Evolutionary conservation across 2,329 filamentous ascomycete genomes (phyloP).

Genomic region (Beauveria brongniartii): DNA sequence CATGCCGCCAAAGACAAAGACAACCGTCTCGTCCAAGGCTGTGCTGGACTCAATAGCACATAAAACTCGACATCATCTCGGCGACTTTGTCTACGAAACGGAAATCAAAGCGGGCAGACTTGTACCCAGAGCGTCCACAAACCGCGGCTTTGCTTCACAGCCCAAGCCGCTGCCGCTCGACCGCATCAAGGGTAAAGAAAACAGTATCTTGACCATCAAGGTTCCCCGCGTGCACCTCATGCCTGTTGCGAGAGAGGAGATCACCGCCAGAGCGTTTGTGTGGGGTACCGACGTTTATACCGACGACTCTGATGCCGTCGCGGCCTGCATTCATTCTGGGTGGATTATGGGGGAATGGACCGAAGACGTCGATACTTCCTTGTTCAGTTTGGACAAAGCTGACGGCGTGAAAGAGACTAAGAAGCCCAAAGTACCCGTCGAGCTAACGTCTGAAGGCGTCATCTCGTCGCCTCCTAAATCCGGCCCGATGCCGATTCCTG

Average conservation of each 20-base stretch:
- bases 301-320: conserved; percentile 89
- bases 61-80: conserved; percentile 70
- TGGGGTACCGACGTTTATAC: conserved; percentile 96
- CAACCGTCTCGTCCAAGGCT: conserved; percentile 58
- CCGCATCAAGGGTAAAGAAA: conserved; percentile 63
- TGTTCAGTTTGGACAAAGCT: conserved; percentile 49
- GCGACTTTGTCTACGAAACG: conserved; percentile 74
- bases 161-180: conserved; percentile 72
- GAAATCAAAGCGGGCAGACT: conserved; percentile 48
- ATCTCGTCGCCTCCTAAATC: conserved; percentile 47
- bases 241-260: conserved; percentile 65
- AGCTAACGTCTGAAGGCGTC: conserved; percentile 32
- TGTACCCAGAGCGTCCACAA: conserved; percentile 30
- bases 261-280: conserved; percentile 69
- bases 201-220: conserved; percentile 84
- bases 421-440: conserved; percentile 22
- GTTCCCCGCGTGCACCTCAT: conserved; percentile 73
- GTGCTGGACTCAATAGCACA: conserved; percentile 65
- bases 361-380: conserved; percentile 61
- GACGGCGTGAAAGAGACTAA: conserved; percentile 25
- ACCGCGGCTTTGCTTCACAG: conserved; percentile 41
- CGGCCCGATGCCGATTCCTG: conserved; percentile 56
- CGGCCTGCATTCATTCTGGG: conserved; percentile 85
- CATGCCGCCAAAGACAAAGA: conserved; percentile 53
- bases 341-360: conserved; percentile 88